These are phyloP conservation scores for Fusarium dimerum DNA, from an alignment of 2,329 filamentous ascomycete species.

Conservation along the genomic window DNA sequence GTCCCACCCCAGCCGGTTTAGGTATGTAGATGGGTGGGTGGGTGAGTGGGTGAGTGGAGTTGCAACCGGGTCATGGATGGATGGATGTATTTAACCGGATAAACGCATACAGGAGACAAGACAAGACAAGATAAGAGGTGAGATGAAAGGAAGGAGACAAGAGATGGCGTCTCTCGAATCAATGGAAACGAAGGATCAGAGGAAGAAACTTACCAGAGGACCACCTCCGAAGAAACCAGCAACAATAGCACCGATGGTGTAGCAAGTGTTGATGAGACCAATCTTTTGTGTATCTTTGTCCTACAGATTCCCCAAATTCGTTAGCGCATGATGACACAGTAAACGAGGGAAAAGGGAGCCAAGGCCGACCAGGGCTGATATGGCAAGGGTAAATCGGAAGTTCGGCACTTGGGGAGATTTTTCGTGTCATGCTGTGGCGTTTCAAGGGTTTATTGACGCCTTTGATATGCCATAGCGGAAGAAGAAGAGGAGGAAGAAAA, in stretches of 20 bases:
- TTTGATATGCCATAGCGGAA: too few species aligned
- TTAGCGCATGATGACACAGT: not conserved
- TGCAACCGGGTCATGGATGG: not conserved
- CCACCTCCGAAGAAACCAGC: slow-evolving; percentile 70
- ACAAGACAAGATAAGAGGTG: not conserved
- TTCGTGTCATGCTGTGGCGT: not conserved
- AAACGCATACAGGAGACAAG: not conserved
- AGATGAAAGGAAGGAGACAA: not conserved
- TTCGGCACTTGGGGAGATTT: not conserved
- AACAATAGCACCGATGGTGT: slow-evolving; percentile 70
- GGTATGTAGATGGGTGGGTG: not conserved
- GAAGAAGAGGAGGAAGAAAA: too few species aligned
- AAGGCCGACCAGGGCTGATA: not conserved
- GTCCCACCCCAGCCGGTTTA: too few species aligned
- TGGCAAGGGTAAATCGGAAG: not conserved
- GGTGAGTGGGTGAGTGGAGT: not conserved
- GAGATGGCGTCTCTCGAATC: not conserved
- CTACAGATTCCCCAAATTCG: slow-evolving; percentile 13
- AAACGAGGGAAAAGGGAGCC: not conserved
- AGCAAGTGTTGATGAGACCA: slow-evolving; percentile 64
- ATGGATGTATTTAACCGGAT: not conserved
- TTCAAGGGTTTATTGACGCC: too few species aligned
- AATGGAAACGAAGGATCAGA: not conserved
- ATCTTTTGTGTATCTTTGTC: slow-evolving; percentile 46
- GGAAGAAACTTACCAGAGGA: slow-evolving; percentile 45